Evolutionary conservation across 352 stramenopile genomes (phyloP).

Genomic region (Saprolegnia diclina): DNA sequence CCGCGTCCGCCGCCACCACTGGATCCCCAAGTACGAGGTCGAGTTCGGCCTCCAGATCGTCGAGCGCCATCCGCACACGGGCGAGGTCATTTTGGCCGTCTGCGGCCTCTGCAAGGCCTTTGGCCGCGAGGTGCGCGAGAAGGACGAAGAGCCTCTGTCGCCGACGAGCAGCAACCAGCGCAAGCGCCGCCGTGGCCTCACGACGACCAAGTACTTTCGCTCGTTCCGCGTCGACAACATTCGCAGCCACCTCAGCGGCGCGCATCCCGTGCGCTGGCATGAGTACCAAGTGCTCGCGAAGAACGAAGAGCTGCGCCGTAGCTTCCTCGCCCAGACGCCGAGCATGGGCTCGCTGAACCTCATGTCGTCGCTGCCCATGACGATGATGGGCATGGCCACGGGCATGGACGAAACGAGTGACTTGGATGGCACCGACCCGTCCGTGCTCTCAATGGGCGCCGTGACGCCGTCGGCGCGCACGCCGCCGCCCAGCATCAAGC

Average conservation of each 20-base stretch:
- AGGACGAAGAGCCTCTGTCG: slow-evolving; percentile 36
- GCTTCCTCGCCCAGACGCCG: slow-evolving; percentile 13
- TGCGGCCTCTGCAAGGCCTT: slow-evolving; percentile 83
- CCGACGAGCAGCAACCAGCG: slow-evolving; percentile 64
- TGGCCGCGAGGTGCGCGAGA: slow-evolving; percentile 55
- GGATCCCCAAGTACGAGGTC: slow-evolving; percentile 76
- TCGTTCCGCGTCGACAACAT: slow-evolving; percentile 83
- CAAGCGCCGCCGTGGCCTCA: slow-evolving; percentile 63
- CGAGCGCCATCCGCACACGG: slow-evolving; percentile 54
- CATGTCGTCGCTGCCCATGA: slow-evolving; percentile 21
- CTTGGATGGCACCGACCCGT: slow-evolving; percentile 8
- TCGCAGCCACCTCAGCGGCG: slow-evolving; percentile 71
- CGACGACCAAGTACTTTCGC: slow-evolving; percentile 84
- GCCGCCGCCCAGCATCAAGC: neutral
- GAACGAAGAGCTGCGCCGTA: slow-evolving; percentile 25
- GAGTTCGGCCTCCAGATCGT: slow-evolving; percentile 71
- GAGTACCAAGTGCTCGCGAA: slow-evolving; percentile 79
- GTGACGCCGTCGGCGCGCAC: slow-evolving; percentile 8
- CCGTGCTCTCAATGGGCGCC: slow-evolving; percentile 14
- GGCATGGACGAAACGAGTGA: slow-evolving; percentile 18
- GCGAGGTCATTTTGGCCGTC: slow-evolving; percentile 72
- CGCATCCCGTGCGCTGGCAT: slow-evolving; percentile 64
- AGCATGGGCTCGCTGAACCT: slow-evolving; percentile 9
- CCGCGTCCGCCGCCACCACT: slow-evolving; percentile 61
- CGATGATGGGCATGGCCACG: slow-evolving; percentile 11